Conservation (phyloP, 768 basidiomycete species). For the Tylopilus sp. region DNA sequence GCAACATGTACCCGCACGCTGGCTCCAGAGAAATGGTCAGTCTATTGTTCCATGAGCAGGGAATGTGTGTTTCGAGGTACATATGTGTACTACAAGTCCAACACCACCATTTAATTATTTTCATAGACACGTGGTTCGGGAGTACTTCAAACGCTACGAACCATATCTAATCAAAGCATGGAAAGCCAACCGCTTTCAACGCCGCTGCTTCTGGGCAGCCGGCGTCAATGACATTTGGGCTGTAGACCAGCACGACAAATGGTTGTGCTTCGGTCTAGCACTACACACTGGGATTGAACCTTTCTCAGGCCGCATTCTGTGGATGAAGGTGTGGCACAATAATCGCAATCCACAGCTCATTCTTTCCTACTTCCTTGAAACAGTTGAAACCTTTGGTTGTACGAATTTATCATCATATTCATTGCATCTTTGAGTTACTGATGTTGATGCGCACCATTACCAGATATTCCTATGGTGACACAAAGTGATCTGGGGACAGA, state of each 20-base stretch:
- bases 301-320: not conserved
- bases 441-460: not conserved
- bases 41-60: not conserved
- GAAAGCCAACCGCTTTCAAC: not conserved
- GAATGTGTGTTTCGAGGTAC: not conserved
- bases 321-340: not conserved
- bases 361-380: not conserved
- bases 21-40: not conserved
- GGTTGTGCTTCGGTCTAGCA: not conserved
- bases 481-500: not conserved
- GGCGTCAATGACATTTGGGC: not conserved
- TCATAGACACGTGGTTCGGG: not conserved
- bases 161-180: not conserved
- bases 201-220: not conserved
- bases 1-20: not conserved
- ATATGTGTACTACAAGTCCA: not conserved
- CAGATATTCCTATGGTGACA: not conserved
- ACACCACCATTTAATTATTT: too few relatives aligned
- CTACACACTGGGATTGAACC: not conserved
- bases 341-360: not conserved
- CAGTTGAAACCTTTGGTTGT: not conserved
- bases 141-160: not conserved
- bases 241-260: not conserved
- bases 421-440: not conserved
- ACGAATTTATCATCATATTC: not conserved